Base-by-base conservation (phyloP, 495 filamentous ascomycete genomes). In the Hypoxylon crocopeplum region DNA sequence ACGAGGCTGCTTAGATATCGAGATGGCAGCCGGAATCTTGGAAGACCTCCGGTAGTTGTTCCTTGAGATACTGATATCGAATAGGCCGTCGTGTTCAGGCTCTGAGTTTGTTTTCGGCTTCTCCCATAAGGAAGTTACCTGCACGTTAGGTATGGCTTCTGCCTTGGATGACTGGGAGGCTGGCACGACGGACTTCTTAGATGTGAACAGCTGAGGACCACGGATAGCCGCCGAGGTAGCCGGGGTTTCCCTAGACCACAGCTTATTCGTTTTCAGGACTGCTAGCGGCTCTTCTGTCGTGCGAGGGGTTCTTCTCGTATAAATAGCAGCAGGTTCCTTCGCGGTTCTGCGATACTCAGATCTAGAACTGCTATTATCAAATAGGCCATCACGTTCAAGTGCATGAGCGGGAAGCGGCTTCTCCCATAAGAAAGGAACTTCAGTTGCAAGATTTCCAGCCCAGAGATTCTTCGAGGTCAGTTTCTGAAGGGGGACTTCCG, bases 291-390 rank as follows among this genome's bases (percentile, higher is more conserved):
- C 34, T 41, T 33, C 46, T 21, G 33, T 25, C 8, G 36, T 45
- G n/a, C 67, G 73, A 20, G 62, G 53, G 12, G 41, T 65, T 40
- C 60, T 71, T 22, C 51, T 54, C 45, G 72, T 67, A 17, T 61
- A 41, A 42, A 67, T 59, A 30, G 72, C 74, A 32, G 69, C 73
- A 34, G 74, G 71, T 48, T 73, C 66, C 54, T 69, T 57, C 16
- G 67, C 36, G 11, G 72, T 75, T 21, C 67, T 71, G 16, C 74
- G 74, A 50, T 54, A 72, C 27, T 64, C 60, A 10, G 40, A 36
- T 15, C 69, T 65, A 21, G 48, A 36, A 39, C 50, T 10, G 19
- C 61, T 47, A 13, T 30, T 47, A 22, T 62, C 59, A 20, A 73
- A 75, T 19, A 75, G 34, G 21, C 64, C 69, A 40, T 45, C 24